Conservation (phyloP, 805 yeast genomes). For the Pichia heedii region DNA sequence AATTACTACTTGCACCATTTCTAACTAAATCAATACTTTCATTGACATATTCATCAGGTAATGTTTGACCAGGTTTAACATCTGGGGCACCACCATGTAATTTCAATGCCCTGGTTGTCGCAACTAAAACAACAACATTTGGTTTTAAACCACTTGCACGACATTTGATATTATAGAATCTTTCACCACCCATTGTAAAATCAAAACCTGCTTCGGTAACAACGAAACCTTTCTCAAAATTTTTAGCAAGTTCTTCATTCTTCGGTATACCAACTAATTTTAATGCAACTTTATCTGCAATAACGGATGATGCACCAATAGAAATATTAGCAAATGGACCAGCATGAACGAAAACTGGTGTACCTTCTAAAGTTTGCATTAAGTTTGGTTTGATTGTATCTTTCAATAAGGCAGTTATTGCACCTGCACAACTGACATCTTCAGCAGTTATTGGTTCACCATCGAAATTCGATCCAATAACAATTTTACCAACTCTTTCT, state of each 20-base stretch:
- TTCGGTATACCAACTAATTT: constrained; percentile 54
- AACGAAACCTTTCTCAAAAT: constrained; percentile 50
- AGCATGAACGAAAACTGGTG: constrained; percentile 81
- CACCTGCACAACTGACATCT: constrained; percentile 82
- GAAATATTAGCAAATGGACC: constrained; percentile 87
- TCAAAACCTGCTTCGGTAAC: constrained; percentile 87
- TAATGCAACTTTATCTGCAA: constrained; percentile 77
- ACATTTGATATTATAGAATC: constrained; percentile 76
- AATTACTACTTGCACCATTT: constrained; percentile 57
- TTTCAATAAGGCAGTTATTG: constrained; percentile 69
- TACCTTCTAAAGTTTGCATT: constrained; percentile 84
- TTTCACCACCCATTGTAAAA: constrained; percentile 88
- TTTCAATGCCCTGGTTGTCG: constrained; percentile 77
- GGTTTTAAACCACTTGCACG: constrained; percentile 74
- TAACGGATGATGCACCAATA: constrained; percentile 76
- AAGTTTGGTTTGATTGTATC: constrained; percentile 79
- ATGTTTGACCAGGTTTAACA: constrained; percentile 75
- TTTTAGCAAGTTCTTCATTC: constrained; percentile 24
- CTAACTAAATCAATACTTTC: constrained; percentile 64
- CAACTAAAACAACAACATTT: constrained; percentile 71
- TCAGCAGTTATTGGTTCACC: constrained; percentile 77
- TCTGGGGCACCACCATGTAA: constrained; percentile 88
- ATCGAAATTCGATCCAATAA: constrained; percentile 56
- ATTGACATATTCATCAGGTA: constrained; percentile 62
- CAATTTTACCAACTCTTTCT: constrained; percentile 66